These are phyloP conservation scores for Paragyromitra xinjiangensis DNA, from an alignment of 495 filamentous ascomycete species.

Conservation along the genomic window DNA sequence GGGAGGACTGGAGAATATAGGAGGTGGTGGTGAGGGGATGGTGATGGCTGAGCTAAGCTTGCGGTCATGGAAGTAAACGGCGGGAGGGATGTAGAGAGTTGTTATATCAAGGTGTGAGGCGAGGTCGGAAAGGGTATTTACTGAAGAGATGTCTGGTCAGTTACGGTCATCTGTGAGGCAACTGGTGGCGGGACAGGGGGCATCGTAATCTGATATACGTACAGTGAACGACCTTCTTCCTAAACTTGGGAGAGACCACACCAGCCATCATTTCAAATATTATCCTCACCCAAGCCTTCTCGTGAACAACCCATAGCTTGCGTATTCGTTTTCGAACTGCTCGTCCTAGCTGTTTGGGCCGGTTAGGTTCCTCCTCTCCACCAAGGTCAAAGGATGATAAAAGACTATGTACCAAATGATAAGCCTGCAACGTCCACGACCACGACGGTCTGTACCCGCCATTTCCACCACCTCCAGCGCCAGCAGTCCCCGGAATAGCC, in stretches of 20 bases:
- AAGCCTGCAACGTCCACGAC: constrained; percentile 69
- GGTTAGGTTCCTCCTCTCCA: constrained; percentile 38
- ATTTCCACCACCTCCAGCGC: constrained; percentile 49
- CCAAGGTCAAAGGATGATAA: constrained; percentile 4
- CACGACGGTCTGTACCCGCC: constrained; percentile 62
- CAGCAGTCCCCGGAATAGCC: constrained; percentile 31
- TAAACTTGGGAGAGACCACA: constrained; percentile 67
- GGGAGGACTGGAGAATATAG: constrained; percentile 48
- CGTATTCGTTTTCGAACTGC: constrained; percentile 66
- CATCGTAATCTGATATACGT: constrained; percentile 39
- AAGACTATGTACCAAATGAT: constrained; percentile 60
- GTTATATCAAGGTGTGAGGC: constrained; percentile 64
- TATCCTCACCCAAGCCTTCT: constrained; percentile 66
- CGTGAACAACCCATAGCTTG: constrained; percentile 67
- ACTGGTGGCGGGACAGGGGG: neutral
- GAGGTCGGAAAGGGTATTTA: constrained; percentile 62
- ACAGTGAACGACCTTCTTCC: constrained; percentile 67
- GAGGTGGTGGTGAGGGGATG: constrained; percentile 63
- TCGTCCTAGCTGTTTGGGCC: constrained; percentile 59
- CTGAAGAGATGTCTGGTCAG: constrained; percentile 52
- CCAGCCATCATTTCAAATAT: constrained; percentile 67
- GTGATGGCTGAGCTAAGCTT: constrained; percentile 62
- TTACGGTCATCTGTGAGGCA: neutral
- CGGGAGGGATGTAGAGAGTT: constrained; percentile 63
- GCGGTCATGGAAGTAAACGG: constrained; percentile 65